phyloP scores from a whole-genome alignment of 371 early-diverging fungal genomes.

The Batkoa obscura region DNA sequence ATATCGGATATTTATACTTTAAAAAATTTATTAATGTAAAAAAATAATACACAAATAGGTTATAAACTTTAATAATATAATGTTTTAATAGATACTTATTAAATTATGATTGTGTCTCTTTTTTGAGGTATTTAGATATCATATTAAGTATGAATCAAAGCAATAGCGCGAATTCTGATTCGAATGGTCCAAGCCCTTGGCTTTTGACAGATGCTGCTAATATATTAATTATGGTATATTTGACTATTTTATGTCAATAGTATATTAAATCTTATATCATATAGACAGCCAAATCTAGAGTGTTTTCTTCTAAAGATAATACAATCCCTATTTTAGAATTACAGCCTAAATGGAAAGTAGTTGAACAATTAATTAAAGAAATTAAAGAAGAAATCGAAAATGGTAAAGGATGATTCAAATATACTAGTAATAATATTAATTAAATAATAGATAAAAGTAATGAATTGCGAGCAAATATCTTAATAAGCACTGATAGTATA shows the following conservation, averaged over 20 bases:
- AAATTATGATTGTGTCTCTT: slow-evolving; percentile 73
- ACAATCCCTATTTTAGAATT: slow-evolving; percentile 63
- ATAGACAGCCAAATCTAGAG: background rate
- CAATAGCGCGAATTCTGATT: slow-evolving; percentile 12
- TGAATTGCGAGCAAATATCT: background rate
- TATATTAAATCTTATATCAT: background rate
- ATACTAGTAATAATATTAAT: background rate
- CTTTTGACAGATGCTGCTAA: slow-evolving; percentile 71
- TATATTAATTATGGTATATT: slow-evolving; percentile 28
- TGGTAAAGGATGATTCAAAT: background rate
- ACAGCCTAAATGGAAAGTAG: slow-evolving; percentile 75
- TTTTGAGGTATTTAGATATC: slow-evolving; percentile 66
- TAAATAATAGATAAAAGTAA: background rate
- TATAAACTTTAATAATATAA: too few species aligned
- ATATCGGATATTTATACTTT: slow-evolving; percentile 52
- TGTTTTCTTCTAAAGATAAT: slow-evolving; percentile 8
- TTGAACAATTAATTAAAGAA: slow-evolving; percentile 49
- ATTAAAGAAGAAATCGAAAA: slow-evolving; percentile 25
- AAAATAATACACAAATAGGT: too few species aligned
- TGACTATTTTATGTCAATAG: background rate
- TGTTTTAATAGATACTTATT: too few species aligned
- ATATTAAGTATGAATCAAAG: slow-evolving; percentile 35
- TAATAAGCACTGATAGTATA: background rate
- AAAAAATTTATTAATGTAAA: slow-evolving; percentile 47
- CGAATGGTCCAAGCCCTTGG: slow-evolving; percentile 63